A percentile compares a stretch with the other conserved stretches of the same genome.
Conservation (phyloP, 352 stramenopile species). For the Aphanomyces cochlioides region DNA sequence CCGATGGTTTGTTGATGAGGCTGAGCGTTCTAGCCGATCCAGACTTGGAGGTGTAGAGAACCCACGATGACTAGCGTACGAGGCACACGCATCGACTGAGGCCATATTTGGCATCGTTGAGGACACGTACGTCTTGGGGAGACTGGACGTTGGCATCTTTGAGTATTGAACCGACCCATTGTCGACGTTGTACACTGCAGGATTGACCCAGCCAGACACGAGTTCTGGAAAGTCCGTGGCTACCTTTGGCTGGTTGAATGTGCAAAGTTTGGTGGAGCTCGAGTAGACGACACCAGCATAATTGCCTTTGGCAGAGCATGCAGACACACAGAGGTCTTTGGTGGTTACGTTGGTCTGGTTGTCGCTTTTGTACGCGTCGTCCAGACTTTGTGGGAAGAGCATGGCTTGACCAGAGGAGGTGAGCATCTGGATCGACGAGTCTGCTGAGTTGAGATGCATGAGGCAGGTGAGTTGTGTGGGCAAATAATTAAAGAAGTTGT, state of each 20-base stretch:
- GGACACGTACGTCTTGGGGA: background rate
- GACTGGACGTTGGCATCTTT: background rate
- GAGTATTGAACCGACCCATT: background rate
- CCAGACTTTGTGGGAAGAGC: slow-evolving; percentile 2
- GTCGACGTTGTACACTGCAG: slow-evolving; percentile 10
- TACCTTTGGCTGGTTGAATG: background rate
- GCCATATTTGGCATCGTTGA: background rate
- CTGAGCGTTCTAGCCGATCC: background rate
- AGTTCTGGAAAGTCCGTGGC: background rate
- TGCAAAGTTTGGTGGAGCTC: background rate
- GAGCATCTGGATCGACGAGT: background rate
- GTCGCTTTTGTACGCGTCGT: background rate
- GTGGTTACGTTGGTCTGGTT: background rate
- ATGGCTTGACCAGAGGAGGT: background rate
- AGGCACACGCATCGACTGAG: background rate
- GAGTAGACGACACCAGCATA: slow-evolving; percentile 13
- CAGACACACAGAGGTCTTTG: background rate
- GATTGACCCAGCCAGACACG: slow-evolving; percentile 11
- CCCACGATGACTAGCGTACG: background rate
- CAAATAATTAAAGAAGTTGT: slow-evolving; percentile 17
- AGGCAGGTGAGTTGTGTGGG: background rate
- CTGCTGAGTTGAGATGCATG: slow-evolving; percentile 1
- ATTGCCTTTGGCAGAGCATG: background rate
- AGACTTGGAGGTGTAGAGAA: background rate
- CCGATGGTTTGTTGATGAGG: background rate